These are phyloP conservation scores for Cunninghamia lanceolata DNA, from an alignment of 75 land plant species.

Conservation along the genomic window DNA sequence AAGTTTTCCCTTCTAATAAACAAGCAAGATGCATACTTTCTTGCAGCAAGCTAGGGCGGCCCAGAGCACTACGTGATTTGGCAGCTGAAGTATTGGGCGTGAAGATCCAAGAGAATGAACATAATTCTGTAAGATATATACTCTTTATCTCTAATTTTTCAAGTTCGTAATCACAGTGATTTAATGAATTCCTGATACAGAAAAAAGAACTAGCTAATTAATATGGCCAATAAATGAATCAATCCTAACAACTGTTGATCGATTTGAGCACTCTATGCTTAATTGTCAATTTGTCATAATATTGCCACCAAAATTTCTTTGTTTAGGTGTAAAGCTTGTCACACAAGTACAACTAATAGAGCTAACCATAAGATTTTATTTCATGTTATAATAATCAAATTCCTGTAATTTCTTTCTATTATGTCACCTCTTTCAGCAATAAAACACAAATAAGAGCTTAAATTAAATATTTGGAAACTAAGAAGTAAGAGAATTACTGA, in stretches of 20 bases:
- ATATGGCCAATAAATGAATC: background rate
- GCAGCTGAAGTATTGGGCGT: slow-evolving; percentile 70
- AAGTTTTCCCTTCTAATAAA: background rate
- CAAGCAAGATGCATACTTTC: background rate
- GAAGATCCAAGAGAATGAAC: slow-evolving; percentile 81
- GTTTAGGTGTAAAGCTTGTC: background rate
- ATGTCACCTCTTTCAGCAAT: background rate
- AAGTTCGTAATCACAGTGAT: background rate
- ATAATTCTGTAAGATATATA: slow-evolving; percentile 68
- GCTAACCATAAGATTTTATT: background rate
- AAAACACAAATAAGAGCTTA: background rate
- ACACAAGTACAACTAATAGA: background rate
- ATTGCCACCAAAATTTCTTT: background rate
- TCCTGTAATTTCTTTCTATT: background rate
- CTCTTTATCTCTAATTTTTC: background rate
- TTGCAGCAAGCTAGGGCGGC: slow-evolving; percentile 48
- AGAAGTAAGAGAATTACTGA: background rate
- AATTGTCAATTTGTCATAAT: background rate
- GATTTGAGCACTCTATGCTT: background rate
- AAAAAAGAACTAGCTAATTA: background rate
- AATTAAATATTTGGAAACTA: background rate
- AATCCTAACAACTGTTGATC: background rate
- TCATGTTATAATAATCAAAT: background rate
- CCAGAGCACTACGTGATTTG: slow-evolving; percentile 65
- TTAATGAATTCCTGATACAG: background rate